Conservation (phyloP, 352 stramenopile species). For the Peronosclerospora sorghi region DNA sequence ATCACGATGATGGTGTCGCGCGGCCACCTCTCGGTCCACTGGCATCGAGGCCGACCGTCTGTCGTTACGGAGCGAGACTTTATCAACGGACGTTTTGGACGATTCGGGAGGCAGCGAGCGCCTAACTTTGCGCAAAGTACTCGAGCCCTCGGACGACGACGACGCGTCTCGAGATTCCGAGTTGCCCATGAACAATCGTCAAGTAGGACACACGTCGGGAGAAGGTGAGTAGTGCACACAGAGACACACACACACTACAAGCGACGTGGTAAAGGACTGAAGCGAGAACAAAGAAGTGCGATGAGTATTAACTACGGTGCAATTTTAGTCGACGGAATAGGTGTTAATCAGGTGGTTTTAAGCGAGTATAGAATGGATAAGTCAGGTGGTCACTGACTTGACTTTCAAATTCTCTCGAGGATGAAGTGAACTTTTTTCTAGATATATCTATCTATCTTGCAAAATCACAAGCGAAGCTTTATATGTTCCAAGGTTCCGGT, state of each 20-base stretch:
- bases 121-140: constrained; percentile 3
- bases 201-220: background rate
- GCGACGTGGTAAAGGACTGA: too few relatives aligned
- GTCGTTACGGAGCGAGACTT: background rate
- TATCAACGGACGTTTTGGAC: constrained; percentile 7
- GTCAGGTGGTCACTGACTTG: too few relatives aligned
- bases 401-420: constrained; percentile 3
- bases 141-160: constrained; percentile 18
- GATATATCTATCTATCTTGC: too few relatives aligned
- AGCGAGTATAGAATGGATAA: constrained; percentile 10
- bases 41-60: constrained; percentile 23
- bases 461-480: background rate
- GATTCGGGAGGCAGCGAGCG: constrained; percentile 11
- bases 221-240: background rate
- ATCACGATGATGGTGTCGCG: constrained; percentile 6
- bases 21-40: constrained; percentile 6
- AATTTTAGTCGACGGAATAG: constrained; percentile 20
- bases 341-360: background rate
- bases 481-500: too few relatives aligned
- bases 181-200: constrained; percentile 36
- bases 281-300: too few relatives aligned
- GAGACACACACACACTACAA: background rate
- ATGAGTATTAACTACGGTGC: too few relatives aligned
- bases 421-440: too few relatives aligned
- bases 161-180: constrained; percentile 33